phyloP scores from a whole-genome alignment of 768 basidiomycete species.

The Tylopilus balloui region DNA sequence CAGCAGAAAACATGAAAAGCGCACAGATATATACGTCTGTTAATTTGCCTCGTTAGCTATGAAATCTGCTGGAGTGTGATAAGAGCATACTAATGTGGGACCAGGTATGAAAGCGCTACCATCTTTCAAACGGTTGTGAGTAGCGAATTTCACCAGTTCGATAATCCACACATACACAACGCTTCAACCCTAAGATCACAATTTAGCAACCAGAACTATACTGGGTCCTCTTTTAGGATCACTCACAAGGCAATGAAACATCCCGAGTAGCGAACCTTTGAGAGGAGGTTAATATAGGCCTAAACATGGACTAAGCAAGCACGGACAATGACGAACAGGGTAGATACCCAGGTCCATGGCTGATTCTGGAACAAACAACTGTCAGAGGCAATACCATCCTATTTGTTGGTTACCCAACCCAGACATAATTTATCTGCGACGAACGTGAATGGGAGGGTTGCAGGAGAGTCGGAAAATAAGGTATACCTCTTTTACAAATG shows the following conservation, averaged over 20 bases:
- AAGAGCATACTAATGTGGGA: background rate
- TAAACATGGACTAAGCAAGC: background rate
- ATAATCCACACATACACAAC: slow-evolving; percentile 5
- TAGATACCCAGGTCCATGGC: slow-evolving; percentile 12
- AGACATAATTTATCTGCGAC: slow-evolving; percentile 12
- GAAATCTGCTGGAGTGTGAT: background rate
- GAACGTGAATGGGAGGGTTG: background rate
- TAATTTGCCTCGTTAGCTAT: background rate
- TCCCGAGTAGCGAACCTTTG: slow-evolving; percentile 20
- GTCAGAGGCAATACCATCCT: background rate
- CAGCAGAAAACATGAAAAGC: background rate
- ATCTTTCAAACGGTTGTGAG: slow-evolving; percentile 10
- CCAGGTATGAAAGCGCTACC: slow-evolving; percentile 19
- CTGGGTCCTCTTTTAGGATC: background rate
- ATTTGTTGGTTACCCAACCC: slow-evolving; percentile 10
- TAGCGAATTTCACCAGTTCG: background rate
- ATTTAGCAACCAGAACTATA: background rate
- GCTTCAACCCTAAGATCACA: background rate
- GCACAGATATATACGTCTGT: background rate
- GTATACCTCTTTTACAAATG: slow-evolving; percentile 16
- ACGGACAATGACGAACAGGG: slow-evolving; percentile 18
- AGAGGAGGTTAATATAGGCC: background rate
- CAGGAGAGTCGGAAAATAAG: background rate
- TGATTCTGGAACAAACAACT: background rate
- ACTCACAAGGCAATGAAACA: slow-evolving; percentile 10